Evolutionary conservation across 768 basidiomycete species (phyloP).

Genomic region (Flagelloscypha sp.): DNA sequence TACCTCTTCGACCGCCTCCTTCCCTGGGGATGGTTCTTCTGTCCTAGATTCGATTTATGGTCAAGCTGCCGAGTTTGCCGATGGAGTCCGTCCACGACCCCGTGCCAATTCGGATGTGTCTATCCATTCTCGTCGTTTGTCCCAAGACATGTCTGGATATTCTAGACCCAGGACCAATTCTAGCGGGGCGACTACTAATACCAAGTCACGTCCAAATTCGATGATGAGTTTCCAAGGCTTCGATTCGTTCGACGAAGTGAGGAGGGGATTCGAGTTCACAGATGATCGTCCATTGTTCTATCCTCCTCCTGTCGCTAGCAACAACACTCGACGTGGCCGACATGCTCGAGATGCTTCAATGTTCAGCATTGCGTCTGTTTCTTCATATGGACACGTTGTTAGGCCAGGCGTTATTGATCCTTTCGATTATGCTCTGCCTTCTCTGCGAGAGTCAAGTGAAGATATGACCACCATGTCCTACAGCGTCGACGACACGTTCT

Average conservation of each 20-base stretch:
- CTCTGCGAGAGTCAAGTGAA: slow-evolving; percentile 45
- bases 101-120: slow-evolving; percentile 36
- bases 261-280: slow-evolving; percentile 70
- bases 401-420: slow-evolving; percentile 59
- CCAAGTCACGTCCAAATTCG: slow-evolving; percentile 34
- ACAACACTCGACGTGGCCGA: slow-evolving; percentile 21
- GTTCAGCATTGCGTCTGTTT: slow-evolving; percentile 71
- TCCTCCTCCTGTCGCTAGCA: slow-evolving; percentile 34
- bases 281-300: slow-evolving; percentile 58
- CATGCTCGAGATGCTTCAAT: slow-evolving; percentile 50
- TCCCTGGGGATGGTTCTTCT: slow-evolving; percentile 39
- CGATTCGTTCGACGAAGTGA: slow-evolving; percentile 71
- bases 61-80: slow-evolving; percentile 31
- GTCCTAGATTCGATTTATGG: slow-evolving; percentile 49
- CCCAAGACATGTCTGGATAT: slow-evolving; percentile 20
- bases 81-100: slow-evolving; percentile 18
- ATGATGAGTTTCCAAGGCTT: slow-evolving; percentile 62
- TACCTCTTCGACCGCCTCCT: slow-evolving; percentile 37
- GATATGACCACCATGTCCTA: slow-evolving; percentile 44
- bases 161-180: slow-evolving; percentile 25
- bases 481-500: slow-evolving; percentile 66
- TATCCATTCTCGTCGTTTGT: slow-evolving; percentile 13
- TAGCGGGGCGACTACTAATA: no score
- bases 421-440: slow-evolving; percentile 55
- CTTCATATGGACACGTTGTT: slow-evolving; percentile 66